Conservation (phyloP, 495 filamentous ascomycete genomes). For the Antarctomyces pellizariae region DNA sequence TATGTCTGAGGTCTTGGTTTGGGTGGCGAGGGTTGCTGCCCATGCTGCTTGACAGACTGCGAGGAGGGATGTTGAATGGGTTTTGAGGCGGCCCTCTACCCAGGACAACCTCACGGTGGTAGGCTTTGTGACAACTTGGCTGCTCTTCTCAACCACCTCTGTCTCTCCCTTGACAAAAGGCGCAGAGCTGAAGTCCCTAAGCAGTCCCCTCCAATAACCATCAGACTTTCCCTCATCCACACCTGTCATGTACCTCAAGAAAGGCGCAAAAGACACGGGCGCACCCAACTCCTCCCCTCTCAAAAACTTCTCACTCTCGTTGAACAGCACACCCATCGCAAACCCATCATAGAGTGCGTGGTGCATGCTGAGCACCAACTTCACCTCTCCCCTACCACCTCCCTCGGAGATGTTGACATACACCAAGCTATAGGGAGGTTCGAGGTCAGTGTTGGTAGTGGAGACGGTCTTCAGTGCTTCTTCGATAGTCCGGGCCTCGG, state of each 20-base stretch:
- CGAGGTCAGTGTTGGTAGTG: background rate
- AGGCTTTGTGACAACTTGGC: slow-evolving; percentile 4
- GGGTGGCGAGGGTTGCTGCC: slow-evolving; percentile 30
- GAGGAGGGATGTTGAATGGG: slow-evolving; percentile 33
- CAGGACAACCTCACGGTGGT: slow-evolving; percentile 11
- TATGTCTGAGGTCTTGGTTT: slow-evolving; percentile 32
- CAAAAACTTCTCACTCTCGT: slow-evolving; percentile 35
- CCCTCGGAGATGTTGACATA: slow-evolving; percentile 6
- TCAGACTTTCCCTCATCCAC: slow-evolving; percentile 19
- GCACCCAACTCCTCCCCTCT: slow-evolving; percentile 19
- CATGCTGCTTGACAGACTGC: slow-evolving; percentile 45
- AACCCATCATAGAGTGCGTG: slow-evolving; percentile 67
- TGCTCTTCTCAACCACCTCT: slow-evolving; percentile 7
- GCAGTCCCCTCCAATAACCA: slow-evolving; percentile 33
- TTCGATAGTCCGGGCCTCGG: too few species aligned
- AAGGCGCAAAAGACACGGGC: slow-evolving; percentile 20
- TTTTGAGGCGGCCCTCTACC: slow-evolving; percentile 23
- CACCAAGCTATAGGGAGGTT: slow-evolving; percentile 14
- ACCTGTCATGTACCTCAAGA: slow-evolving; percentile 23
- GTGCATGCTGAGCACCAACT: slow-evolving; percentile 39
- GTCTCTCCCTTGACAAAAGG: slow-evolving; percentile 6
- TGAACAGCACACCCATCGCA: slow-evolving; percentile 36
- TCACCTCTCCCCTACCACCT: too few species aligned
- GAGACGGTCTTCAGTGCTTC: background rate
- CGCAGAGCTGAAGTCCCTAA: slow-evolving; percentile 25